Conservation (phyloP, 306 rosid genomes). For the Pyrus betulifolia region DNA sequence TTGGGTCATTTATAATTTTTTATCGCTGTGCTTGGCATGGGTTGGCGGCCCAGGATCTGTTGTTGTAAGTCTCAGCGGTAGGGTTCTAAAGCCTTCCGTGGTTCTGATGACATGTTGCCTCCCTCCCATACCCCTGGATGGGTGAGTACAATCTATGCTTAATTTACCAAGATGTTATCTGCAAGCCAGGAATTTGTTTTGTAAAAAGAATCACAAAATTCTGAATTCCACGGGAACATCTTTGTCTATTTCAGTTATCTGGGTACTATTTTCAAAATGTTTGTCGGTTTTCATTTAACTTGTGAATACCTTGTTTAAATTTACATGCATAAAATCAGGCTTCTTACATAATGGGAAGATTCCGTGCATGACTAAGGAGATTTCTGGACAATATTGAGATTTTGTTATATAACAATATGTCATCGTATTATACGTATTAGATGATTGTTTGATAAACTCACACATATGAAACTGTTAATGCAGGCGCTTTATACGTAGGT, state of each 20-base stretch:
- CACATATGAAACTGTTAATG: conserved; percentile 24
- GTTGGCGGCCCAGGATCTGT: conserved; percentile 99
- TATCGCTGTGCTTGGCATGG: conserved; percentile 92
- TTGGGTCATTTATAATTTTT: conserved; percentile 91
- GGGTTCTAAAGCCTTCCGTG: conserved; percentile 79
- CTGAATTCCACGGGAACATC: background rate
- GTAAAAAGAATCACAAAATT: background rate
- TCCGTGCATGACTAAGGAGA: background rate
- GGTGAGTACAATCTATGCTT: conserved; percentile 42
- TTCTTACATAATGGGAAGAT: background rate
- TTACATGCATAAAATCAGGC: background rate
- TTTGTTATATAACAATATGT: conserved; percentile 7
- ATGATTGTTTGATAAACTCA: conserved; percentile 7
- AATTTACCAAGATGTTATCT: background rate
- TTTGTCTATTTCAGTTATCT: background rate
- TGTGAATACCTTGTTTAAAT: background rate
- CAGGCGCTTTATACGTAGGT: conserved; percentile 96
- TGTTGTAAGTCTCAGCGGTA: conserved; percentile 82
- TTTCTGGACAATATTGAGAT: background rate
- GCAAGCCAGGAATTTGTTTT: too few relatives aligned
- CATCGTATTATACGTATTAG: conserved; percentile 3
- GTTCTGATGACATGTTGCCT: conserved; percentile 86
- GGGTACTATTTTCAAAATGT: background rate
- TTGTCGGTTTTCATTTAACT: background rate
- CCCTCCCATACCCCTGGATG: conserved; percentile 85